These are phyloP conservation scores for Perkinsus olseni DNA, from an alignment of 169 alveolate genomes.

Conservation along the genomic window DNA sequence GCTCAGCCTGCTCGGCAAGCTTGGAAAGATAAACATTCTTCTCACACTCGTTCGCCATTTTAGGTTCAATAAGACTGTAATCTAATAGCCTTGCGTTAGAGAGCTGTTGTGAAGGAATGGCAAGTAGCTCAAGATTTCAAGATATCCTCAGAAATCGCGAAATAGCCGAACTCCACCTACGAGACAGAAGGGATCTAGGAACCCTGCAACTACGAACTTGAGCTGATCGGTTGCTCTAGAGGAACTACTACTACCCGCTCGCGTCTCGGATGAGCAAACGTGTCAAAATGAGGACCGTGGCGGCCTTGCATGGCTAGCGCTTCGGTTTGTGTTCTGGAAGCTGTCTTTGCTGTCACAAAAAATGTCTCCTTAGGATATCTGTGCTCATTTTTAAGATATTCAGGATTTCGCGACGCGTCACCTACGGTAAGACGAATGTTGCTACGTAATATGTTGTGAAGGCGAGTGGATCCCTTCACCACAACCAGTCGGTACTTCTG, in stretches of 20 bases:
- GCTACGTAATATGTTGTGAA: too few relatives aligned
- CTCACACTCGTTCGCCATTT: conserved; percentile 3
- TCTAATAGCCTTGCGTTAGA: not conserved
- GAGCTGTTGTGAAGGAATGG: not conserved
- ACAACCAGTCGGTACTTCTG: too few relatives aligned
- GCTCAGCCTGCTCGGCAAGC: conserved; percentile 99
- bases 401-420: not conserved
- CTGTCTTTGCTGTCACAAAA: not conserved
- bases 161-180: not conserved
- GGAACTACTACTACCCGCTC: too few relatives aligned
- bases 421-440: too few relatives aligned
- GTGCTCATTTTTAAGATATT: not conserved
- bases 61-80: not conserved
- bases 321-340: not conserved
- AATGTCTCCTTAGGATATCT: not conserved
- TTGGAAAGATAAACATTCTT: conserved; percentile 47
- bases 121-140: not conserved
- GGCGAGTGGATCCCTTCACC: too few relatives aligned
- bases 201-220: too few relatives aligned
- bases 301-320: not conserved
- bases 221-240: too few relatives aligned
- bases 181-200: not conserved
- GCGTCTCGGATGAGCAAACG: too few relatives aligned
- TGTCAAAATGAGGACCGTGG: not conserved
- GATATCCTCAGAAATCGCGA: not conserved